Base-by-base conservation (phyloP, 495 filamentous ascomycete species). In the Penicillium paradoxum region DNA sequence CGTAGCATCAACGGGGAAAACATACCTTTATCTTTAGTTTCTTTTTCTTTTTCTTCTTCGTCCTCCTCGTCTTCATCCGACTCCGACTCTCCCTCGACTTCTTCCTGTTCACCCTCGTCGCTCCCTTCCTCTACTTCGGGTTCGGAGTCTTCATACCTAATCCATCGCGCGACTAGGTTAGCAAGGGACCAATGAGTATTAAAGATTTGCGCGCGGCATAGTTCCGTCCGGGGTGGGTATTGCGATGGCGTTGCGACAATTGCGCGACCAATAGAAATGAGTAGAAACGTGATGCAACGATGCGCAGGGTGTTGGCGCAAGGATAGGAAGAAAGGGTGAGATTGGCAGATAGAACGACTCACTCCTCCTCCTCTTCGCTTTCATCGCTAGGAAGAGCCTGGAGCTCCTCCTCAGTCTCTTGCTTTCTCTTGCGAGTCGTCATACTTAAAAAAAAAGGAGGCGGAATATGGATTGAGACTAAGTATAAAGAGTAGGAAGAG, bases 391-490 rank as follows among this genome's bases (percentile, higher is more conserved):
- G 82, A 21, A 85, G 78, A 19, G 80, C 78, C 54, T 78, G 73
- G 45, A 85, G 75, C 67, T 84, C 77, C 62, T 82, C 79, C 58
- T 80, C 78, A 48, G 72, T 68, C 17, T 83, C 82, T 55, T 82
- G 77, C 79, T 83, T 83, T 76, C 82, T 79, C 77, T 85, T 85
- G 66, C 82, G 78, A 59, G 82, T 83, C 13, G 80, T 77, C 80
- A 84, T 83, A 18, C 51, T 67, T 55, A 39, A 55, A 13, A 39
- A 29, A 33, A 30, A 42, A 34, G 30, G n/a, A 34, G 43, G 45
- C 42, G 48, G n/a, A n/a, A n/a, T n/a, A n/a, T n/a, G n/a, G 44
- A 34, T 34, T 44, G 51, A 49, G 25, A 45, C 15, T 45, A 25
- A 32, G 7, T 27, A 27, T 27, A 27, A 7, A 27, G 24, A 27